These are phyloP conservation scores for Xylariaceae sp. DNA, from an alignment of 2,329 filamentous ascomycete genomes.

Conservation along the genomic window DNA sequence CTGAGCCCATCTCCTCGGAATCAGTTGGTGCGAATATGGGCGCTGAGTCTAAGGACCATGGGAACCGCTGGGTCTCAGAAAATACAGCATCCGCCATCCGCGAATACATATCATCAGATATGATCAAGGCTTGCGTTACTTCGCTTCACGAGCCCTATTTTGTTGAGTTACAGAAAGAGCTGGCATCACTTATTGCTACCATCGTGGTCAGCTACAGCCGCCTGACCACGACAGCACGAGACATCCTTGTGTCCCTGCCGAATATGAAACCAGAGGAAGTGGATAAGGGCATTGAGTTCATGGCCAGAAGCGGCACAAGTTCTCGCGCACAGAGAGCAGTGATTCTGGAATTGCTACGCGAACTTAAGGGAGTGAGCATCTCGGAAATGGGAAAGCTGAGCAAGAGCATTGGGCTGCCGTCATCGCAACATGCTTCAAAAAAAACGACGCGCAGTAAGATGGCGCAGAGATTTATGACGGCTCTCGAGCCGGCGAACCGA, in stretches of 20 bases:
- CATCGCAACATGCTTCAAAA: constrained; percentile 41
- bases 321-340: constrained; percentile 80
- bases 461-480: constrained; percentile 70
- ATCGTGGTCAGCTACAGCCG: constrained; percentile 80
- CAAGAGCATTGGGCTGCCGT: constrained; percentile 53
- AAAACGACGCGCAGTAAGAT: constrained; percentile 60
- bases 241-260: constrained; percentile 80
- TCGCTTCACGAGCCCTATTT: constrained; percentile 96
- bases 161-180: constrained; percentile 91
- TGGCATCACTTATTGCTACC: constrained; percentile 84
- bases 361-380: constrained; percentile 88
- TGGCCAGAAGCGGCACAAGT: constrained; percentile 63
- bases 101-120: constrained; percentile 87
- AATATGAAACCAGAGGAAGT: constrained; percentile 75
- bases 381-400: constrained; percentile 88
- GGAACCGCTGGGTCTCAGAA: constrained; percentile 54
- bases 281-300: constrained; percentile 64
- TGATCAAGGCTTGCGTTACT: constrained; percentile 87
- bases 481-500: constrained; percentile 43
- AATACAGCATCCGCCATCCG: constrained; percentile 72
- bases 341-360: constrained; percentile 83
- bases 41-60: constrained; percentile 24
- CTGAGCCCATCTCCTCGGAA: constrained; percentile 12
- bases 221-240: constrained; percentile 71
- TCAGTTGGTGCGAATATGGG: constrained; percentile 7